phyloP scores from a whole-genome alignment of 1,284 basidiomycete genomes.

The Cronartium quercuum region DNA sequence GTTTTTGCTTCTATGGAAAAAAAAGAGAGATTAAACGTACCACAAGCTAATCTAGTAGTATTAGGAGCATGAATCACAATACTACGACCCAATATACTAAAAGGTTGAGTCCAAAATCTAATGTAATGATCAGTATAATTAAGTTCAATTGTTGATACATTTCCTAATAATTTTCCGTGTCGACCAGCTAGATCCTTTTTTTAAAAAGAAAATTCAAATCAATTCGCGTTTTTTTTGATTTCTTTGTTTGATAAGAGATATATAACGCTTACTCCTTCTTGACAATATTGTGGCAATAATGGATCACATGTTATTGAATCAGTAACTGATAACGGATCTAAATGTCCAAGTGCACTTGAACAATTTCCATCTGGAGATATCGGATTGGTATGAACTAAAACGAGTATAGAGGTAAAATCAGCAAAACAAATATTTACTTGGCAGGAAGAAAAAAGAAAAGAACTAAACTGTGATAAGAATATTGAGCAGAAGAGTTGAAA shows the following conservation, averaged over 20 bases:
- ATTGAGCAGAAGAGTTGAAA: slow-evolving; percentile 15
- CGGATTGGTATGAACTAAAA: slow-evolving; percentile 43
- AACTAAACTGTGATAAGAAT: slow-evolving; percentile 35
- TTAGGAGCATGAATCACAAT: slow-evolving; percentile 44
- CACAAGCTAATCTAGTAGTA: slow-evolving; percentile 44
- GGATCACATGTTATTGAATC: slow-evolving; percentile 43
- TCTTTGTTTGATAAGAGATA: too few relatives aligned
- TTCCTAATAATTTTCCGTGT: slow-evolving; percentile 44
- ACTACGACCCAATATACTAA: slow-evolving; percentile 45
- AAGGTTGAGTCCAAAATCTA: slow-evolving; percentile 44
- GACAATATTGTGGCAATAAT: slow-evolving; percentile 44
- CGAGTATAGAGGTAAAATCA: neutral
- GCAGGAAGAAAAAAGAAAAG: neutral
- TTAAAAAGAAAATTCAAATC: too few relatives aligned
- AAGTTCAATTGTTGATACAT: slow-evolving; percentile 26
- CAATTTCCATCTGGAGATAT: slow-evolving; percentile 42
- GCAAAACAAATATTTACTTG: neutral
- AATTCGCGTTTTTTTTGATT: too few relatives aligned
- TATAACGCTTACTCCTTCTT: slow-evolving; percentile 41
- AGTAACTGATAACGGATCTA: slow-evolving; percentile 43
- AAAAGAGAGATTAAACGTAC: slow-evolving; percentile 8
- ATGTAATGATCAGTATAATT: slow-evolving; percentile 42
- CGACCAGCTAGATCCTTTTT: slow-evolving; percentile 44
- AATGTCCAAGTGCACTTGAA: slow-evolving; percentile 43
- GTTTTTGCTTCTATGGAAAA: too few relatives aligned